Evolutionary conservation across 257 asterid species (phyloP), one percentile per base, ranked within the genome.

Genomic region (Nicotiana tabacum): DNA sequence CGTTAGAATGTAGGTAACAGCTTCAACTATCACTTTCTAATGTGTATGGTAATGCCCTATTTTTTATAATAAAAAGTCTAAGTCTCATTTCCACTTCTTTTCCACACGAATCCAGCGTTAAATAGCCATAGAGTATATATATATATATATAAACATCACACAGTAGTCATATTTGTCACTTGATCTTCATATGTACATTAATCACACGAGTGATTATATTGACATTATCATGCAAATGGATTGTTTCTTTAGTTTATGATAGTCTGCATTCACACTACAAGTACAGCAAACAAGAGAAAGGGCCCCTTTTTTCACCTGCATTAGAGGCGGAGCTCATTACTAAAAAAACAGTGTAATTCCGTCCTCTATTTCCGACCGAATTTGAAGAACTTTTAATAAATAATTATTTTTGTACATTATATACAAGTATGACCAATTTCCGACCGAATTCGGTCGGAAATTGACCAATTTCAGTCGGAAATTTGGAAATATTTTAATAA

Each of bases 91-190:
- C 12, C 64, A 3, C 16, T 48, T 27, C 6, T 46, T 48, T 48
- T 74, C 4, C 27, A 51, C 80, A 74, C 80, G 80, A 74, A 74
- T 74, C 27, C 37, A 74, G 15, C 80, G 27, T 74, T 74, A 27
- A 74, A 51, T 74, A 74, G 32, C 64, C 16, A 74, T 74, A 48
- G 29, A 48, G 27, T 74, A 13, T 74, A 74, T 9, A 29, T 48
- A 74, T 9, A 29, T 21, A 21, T 21, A 21, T 21, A 21, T 21
- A 21, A 21, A n/a, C 5, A 21, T 61, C 48, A 43, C 48, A 43
- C 48, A 43, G 48, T 21, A 61, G 6, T 21, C 66, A 61, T 21
- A n/a, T 15, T 74, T 48, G 39, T 27, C 80, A 48, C 80, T 30
- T 74, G 27, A 48, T 74, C 30, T 74, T 61, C 37, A 7, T 27